phyloP scores from a whole-genome alignment of 768 basidiomycete species.

The Leccinum imitatum region DNA sequence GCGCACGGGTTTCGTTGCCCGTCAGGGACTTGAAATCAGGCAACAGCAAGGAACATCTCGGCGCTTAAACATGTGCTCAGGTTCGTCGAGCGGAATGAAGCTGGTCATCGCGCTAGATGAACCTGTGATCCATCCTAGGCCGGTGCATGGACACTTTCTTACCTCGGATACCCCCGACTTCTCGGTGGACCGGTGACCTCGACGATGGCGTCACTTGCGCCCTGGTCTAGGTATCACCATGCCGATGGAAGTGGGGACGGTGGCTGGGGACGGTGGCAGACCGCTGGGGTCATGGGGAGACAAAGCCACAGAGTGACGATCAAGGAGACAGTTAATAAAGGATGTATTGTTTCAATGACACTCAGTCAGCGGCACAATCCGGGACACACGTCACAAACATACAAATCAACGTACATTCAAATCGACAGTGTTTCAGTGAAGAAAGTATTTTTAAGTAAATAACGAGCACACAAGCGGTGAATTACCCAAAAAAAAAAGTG shows the following conservation, averaged over 20 bases:
- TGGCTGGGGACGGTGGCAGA: no score
- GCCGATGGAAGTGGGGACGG: no score
- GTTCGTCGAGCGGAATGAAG: background rate
- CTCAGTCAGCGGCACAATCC: background rate
- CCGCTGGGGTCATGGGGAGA: no score
- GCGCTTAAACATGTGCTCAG: slow-evolving; percentile 34
- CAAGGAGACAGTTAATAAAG: no score
- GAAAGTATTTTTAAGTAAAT: background rate
- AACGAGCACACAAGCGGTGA: background rate
- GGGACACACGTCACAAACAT: background rate
- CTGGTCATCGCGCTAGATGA: background rate
- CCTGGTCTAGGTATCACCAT: no score
- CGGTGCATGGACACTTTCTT: background rate
- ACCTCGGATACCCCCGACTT: background rate
- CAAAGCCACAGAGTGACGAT: no score
- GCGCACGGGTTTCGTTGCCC: slow-evolving; percentile 17
- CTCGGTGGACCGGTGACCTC: background rate
- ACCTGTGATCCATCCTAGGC: background rate
- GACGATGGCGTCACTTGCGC: no score
- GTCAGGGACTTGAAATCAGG: slow-evolving; percentile 12
- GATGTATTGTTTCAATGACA: no score
- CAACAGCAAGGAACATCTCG: slow-evolving; percentile 51
- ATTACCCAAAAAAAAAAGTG: background rate
- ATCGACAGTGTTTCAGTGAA: background rate
- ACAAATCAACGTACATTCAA: background rate